Evolutionary conservation across 805 yeast genomes (phyloP).

Genomic region (Suhomyces emberorum): DNA sequence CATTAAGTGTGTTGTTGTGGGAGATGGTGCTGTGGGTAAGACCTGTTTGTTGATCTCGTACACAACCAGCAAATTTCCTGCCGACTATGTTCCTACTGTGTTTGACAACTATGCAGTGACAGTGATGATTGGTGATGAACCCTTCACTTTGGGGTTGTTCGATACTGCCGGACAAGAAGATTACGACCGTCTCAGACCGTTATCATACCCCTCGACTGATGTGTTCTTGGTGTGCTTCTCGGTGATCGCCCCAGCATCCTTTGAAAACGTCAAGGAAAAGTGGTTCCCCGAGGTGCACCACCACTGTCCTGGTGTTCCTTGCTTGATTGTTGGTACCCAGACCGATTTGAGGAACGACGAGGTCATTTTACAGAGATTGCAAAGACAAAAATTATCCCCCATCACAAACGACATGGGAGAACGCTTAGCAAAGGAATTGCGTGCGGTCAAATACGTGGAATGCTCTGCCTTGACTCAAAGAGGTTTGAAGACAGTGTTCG

Average conservation of each 20-base stretch:
- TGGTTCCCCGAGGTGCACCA: constrained; percentile 98
- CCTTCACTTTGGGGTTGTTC: constrained; percentile 93
- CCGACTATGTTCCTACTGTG: constrained; percentile 98
- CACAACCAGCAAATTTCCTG: constrained; percentile 95
- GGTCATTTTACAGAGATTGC: constrained; percentile 81
- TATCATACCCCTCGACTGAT: constrained; percentile 95
- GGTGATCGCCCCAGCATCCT: constrained; percentile 94
- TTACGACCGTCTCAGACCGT: constrained; percentile 94
- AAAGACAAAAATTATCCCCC: constrained; percentile 86
- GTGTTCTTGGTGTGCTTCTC: constrained; percentile 94
- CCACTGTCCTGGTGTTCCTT: constrained; percentile 98
- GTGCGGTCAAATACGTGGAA: constrained; percentile 95
- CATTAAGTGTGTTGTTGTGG: constrained; percentile 95
- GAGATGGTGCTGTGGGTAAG: constrained; percentile 99
- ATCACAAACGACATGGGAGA: constrained; percentile 87
- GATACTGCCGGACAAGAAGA: constrained; percentile 99
- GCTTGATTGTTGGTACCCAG: constrained; percentile 95
- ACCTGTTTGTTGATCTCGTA: constrained; percentile 94
- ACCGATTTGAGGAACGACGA: constrained; percentile 93
- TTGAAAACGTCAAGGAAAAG: constrained; percentile 95
- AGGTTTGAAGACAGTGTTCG: constrained; percentile 96
- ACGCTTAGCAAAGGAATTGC: constrained; percentile 85
- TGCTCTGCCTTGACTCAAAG: constrained; percentile 97
- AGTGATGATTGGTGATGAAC: constrained; percentile 96
- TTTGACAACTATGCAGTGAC: constrained; percentile 94